These are phyloP conservation scores for Amborella trichopoda DNA, from an alignment of 164 flowering plant species.

Conservation along the genomic window DNA sequence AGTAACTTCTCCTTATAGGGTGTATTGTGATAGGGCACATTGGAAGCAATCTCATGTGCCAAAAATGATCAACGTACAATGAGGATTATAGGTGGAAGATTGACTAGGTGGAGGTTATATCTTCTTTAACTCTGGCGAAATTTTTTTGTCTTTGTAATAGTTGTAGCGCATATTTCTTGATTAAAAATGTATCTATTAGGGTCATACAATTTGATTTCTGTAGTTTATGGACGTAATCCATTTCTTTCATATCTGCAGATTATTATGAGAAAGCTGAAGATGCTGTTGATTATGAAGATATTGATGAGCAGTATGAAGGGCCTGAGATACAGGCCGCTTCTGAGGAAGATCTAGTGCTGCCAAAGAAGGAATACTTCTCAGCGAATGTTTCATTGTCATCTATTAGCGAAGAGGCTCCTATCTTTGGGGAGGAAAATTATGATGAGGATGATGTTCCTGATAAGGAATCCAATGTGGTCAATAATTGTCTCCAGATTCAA, in stretches of 20 bases:
- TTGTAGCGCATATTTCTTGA: not conserved
- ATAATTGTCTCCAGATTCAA: no score
- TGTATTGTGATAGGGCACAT: no score
- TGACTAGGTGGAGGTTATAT: no score
- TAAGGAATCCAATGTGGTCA: constrained; percentile 27
- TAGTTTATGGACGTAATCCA: no score
- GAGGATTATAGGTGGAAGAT: no score
- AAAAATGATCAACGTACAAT: no score
- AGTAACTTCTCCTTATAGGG: no score
- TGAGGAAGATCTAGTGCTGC: constrained; percentile 78
- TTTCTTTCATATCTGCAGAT: constrained; percentile 49
- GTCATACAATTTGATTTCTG: no score
- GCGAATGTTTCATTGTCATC: constrained; percentile 31
- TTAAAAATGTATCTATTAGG: no score
- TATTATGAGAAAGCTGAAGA: constrained; percentile 90
- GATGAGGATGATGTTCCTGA: constrained; percentile 73
- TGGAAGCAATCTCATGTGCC: no score
- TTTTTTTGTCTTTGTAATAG: no score
- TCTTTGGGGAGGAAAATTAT: constrained; percentile 90
- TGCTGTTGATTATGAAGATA: constrained; percentile 95
- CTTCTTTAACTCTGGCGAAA: no score
- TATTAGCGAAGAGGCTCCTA: constrained; percentile 29
- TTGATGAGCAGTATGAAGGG: constrained; percentile 95
- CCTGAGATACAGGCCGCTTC: constrained; percentile 66
- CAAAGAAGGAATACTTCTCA: constrained; percentile 57